A percentile compares a stretch with the other conserved stretches of the same genome.
Conservation (phyloP, 495 filamentous ascomycete species). For the Neurospora intermedia region DNA sequence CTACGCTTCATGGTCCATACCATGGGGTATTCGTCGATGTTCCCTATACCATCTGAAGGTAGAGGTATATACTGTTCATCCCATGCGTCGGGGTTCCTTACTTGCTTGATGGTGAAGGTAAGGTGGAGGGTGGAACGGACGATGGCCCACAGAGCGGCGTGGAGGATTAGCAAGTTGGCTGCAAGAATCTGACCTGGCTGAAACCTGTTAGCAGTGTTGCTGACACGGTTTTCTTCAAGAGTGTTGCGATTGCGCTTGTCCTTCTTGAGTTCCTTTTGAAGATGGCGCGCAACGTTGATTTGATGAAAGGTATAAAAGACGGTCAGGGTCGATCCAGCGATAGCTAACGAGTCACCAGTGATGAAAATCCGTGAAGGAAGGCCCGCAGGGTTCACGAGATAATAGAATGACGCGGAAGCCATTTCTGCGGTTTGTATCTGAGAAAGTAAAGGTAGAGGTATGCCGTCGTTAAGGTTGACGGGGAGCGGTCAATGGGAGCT, state of each 20-base stretch:
- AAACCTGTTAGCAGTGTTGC: not conserved
- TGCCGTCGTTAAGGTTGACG: not conserved
- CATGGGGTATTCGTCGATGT: no score
- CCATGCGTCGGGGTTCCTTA: no score
- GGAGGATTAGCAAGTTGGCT: not conserved
- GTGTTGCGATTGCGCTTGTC: not conserved
- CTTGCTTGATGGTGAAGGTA: not conserved
- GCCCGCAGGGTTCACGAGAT: not conserved
- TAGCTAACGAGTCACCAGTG: not conserved
- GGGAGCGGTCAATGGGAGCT: not conserved
- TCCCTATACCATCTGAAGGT: no score
- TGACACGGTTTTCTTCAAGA: not conserved
- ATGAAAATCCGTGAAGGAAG: not conserved
- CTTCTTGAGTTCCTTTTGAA: not conserved
- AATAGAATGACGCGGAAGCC: not conserved
- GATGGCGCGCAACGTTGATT: not conserved
- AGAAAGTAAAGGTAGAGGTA: not conserved
- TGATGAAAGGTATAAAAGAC: not conserved
- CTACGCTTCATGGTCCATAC: no score
- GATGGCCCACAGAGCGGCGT: not conserved
- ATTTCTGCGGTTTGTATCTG: not conserved
- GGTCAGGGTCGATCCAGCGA: not conserved
- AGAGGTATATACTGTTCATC: no score
- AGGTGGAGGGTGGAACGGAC: not conserved
- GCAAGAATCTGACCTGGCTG: not conserved